Conservation (phyloP, 257 asterid species). For the Nicotiana obtusifolia region DNA sequence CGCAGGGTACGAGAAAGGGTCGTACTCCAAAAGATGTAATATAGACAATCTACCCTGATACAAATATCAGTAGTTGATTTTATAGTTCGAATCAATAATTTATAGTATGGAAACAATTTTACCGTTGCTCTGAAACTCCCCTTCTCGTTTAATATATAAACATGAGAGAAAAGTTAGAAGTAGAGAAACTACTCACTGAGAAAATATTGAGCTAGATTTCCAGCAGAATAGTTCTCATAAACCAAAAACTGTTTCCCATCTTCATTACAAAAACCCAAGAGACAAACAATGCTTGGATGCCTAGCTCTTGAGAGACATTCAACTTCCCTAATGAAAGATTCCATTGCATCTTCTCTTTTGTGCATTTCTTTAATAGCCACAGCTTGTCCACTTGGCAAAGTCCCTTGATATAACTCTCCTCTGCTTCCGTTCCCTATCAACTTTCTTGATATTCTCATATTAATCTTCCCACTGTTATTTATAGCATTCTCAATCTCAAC, state of each 20-base stretch:
- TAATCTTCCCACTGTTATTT: conserved; percentile 24
- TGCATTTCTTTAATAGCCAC: conserved; percentile 72
- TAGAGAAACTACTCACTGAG: conserved; percentile 31
- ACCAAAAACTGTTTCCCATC: conserved; percentile 71
- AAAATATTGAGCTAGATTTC: conserved; percentile 68
- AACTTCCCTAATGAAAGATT: conserved; percentile 54
- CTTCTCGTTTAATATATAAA: no score
- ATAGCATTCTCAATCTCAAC: conserved; percentile 67
- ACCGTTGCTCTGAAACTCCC: no score
- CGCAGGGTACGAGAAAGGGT: rapidly evolving
- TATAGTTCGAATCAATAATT: no score
- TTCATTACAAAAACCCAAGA: conserved; percentile 65
- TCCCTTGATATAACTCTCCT: conserved; percentile 64
- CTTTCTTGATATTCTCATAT: conserved; percentile 23
- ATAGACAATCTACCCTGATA: no score
- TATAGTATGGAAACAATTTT: no score
- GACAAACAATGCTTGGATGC: conserved; percentile 68
- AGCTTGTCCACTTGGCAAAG: conserved; percentile 70
- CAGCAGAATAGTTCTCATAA: conserved; percentile 62
- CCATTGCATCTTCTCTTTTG: conserved; percentile 48
- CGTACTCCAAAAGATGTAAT: no score
- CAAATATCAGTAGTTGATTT: no score
- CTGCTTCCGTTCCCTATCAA: conserved; percentile 74
- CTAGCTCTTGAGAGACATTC: conserved; percentile 66
- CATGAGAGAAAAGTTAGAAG: neutral